Evolutionary conservation across 805 yeast genomes (phyloP), one percentile per base, ranked within the genome.

Genomic region (Debaryomyces tyrocola): DNA sequence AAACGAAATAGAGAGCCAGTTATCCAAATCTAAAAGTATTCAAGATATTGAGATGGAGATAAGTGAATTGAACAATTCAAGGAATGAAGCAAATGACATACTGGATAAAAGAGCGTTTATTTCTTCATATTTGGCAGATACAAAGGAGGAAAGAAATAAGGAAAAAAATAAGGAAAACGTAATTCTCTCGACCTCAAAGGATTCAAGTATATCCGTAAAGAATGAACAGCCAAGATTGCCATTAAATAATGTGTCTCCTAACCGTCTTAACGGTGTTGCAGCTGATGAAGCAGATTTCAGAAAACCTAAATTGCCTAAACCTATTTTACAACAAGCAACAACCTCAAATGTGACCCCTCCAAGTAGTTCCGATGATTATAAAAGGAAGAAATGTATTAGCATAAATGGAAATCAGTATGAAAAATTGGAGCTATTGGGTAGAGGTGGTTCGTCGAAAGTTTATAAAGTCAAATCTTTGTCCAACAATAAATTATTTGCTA

Each of bases 381-480:
- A 56, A 14, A 56, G 56, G 31, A 62, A 59, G 35, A 67, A 68
- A 49, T 46, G 60, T 17, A 65, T 73, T 6, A 54, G 51, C 2
- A 68, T 73, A 17, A 87, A 90, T 60, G 82, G 79, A 1, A 75
- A 74, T 29, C 76, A 76, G 37, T 92, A 87, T 59, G 91, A 85
- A 56, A 78, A 85, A 46, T 67, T 87, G 21, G 97, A 90, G 58
- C 70, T 87, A 11, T 63, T 91, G 15, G 98, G 97, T 4, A 79
- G 87, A 62, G 98, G 97, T 20, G 98, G 97, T 0, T 79, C 97
- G 0, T 90, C 97, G 0, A 89, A 86, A 59, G 98, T 91, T 17
- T 91, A 85, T 70, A 87, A 85, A 61, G 94, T 85, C 1, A 85
- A 79, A 54, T 70, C 79, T 0, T 51, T 57, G n/a, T 53, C 54